These are phyloP conservation scores for Lichina pygmaea DNA, from an alignment of 495 filamentous ascomycete species.

Conservation along the genomic window DNA sequence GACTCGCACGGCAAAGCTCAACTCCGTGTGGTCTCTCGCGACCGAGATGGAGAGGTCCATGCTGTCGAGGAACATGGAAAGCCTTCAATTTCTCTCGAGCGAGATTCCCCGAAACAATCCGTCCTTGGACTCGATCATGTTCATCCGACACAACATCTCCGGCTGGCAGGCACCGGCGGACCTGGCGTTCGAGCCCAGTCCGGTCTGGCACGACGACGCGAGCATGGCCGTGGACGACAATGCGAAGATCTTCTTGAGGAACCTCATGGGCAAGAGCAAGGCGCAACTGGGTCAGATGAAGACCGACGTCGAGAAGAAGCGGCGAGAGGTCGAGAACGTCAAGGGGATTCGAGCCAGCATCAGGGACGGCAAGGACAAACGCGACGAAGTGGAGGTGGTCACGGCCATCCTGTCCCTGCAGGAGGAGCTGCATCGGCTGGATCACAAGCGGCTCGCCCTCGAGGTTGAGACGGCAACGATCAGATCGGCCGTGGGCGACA, in stretches of 20 bases:
- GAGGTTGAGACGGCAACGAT: conserved; percentile 86
- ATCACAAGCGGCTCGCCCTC: conserved; percentile 58
- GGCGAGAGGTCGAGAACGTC: conserved; percentile 50
- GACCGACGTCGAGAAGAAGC: conserved; percentile 58
- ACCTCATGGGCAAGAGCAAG: conserved; percentile 77
- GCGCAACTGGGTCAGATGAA: conserved; percentile 48
- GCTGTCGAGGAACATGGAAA: conserved; percentile 40
- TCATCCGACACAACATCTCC: conserved; percentile 66
- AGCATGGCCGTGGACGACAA: conserved; percentile 55
- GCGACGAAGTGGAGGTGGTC: conserved; percentile 59
- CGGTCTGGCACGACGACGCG: conserved; percentile 89
- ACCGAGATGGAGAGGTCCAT: conserved; percentile 49
- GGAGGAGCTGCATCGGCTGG: conserved; percentile 66
- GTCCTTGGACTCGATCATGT: conserved; percentile 86
- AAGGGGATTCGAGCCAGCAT: conserved; percentile 46
- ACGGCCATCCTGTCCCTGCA: conserved; percentile 48
- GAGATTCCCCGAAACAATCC: conserved; percentile 82
- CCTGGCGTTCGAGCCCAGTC: conserved; percentile 77
- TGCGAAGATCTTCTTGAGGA: conserved; percentile 74
- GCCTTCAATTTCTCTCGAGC: conserved; percentile 37
- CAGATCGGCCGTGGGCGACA: conserved; percentile 59
- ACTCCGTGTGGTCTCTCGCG: conserved; percentile 59
- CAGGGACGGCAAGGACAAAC: conserved; percentile 55
- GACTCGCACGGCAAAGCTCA: conserved; percentile 56
- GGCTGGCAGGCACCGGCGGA: conserved; percentile 58